These are phyloP conservation scores for Calonectria hongkongensis DNA, from an alignment of 2,329 filamentous ascomycete species.

Conservation along the genomic window DNA sequence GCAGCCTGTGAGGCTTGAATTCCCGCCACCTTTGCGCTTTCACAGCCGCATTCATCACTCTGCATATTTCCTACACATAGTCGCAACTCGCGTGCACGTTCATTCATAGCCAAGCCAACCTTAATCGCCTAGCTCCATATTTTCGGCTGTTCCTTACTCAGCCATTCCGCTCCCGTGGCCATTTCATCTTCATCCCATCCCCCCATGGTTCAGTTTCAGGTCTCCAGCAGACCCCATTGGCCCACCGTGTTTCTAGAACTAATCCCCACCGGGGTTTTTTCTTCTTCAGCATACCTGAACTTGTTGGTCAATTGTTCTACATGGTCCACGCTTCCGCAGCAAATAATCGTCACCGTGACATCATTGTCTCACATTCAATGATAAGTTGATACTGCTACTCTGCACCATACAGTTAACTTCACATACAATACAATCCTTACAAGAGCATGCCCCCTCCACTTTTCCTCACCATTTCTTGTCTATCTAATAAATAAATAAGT, in stretches of 20 bases:
- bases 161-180: background rate
- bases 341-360: background rate
- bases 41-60: conserved; percentile 40
- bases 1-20: conserved; percentile 14
- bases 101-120: conserved; percentile 7
- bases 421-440: too few species aligned
- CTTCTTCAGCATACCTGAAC: too few species aligned
- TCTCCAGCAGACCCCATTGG: background rate
- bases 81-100: background rate
- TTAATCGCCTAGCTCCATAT: background rate
- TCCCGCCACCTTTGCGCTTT: conserved; percentile 42
- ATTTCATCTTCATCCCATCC: background rate
- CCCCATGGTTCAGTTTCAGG: background rate
- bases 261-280: background rate
- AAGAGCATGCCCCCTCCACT: too few species aligned
- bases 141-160: background rate
- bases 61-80: conserved; percentile 29
- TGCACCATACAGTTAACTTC: too few species aligned
- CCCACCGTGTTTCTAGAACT: background rate
- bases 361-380: conserved; percentile 4
- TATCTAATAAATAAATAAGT: too few species aligned
- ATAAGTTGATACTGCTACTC: too few species aligned
- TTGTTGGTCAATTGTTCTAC: background rate
- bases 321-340: background rate
- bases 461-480: too few species aligned